Base-by-base conservation (phyloP, 352 stramenopile genomes). In the Phytophthora quininea region DNA sequence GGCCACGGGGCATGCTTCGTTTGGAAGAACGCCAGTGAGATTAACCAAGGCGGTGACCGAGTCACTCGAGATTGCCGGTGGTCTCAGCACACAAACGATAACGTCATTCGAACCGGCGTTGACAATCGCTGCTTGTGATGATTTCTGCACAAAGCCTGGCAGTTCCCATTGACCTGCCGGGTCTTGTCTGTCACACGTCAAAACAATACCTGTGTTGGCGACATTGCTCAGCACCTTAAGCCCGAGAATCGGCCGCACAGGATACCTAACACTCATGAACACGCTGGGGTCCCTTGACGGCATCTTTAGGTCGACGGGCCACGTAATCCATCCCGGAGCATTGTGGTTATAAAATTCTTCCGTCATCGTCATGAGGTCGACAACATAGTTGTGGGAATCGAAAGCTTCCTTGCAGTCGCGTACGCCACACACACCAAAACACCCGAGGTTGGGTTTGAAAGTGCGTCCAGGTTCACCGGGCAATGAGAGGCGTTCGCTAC, bases 261-360 rank as follows among this genome's bases (percentile, higher is more conserved):
- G 62, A 35, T 76, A 72, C 9, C 69, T 67, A 61, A 58, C 61
- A 57, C 78, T 84, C 4, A 80, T 27, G 35, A 73, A 86, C 1
- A 77, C 69, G 3, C 77, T 71, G 15, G 64, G 51, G 30, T 53
- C 55, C 31, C 4, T 4, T 8, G 53, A 62, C 1, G 62, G 51
- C 29, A 68, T 60, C 52, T 69, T 72, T 55, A 82, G 60, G 33
- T 67, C 65, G 30, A 47, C n/a, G 0, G 58, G 75, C 63, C 76
- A 66, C 2, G 78, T 84, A n/a, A 77, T 69, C 78, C 78, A 87
- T 40, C 75, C 78, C 0, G 71, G 62, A 0, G 42, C 71, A 3
- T 84, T 70, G 68, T 82, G 75, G 57, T 79, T 82, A 67, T 87
- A 84, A 54, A 81, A 77, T 4, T 56, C 63, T 51, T 82, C 70